These are phyloP conservation scores for Saccharomyces eubayanus DNA, from an alignment of 805 yeast genomes.

Conservation along the genomic window DNA sequence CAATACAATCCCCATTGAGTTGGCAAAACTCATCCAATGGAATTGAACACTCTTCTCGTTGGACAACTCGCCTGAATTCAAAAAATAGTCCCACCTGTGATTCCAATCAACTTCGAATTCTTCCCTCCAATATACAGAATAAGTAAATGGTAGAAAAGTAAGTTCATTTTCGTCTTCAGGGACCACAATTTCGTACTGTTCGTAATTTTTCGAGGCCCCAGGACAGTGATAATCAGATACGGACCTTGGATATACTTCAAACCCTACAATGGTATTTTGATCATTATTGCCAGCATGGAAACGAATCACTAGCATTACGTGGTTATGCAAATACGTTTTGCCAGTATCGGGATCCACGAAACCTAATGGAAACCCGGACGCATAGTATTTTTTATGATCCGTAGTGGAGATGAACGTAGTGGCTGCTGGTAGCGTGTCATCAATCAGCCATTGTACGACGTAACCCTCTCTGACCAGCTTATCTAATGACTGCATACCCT, in stretches of 20 bases:
- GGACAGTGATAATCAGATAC: conserved; percentile 65
- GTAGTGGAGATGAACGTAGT: conserved; percentile 63
- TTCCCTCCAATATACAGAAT: conserved; percentile 83
- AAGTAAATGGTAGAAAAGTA: conserved; percentile 63
- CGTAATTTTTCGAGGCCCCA: conserved; percentile 54
- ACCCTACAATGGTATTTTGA: conserved; percentile 65
- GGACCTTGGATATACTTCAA: conserved; percentile 82
- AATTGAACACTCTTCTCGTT: conserved; percentile 40
- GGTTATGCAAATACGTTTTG: conserved; percentile 64
- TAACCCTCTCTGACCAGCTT: conserved; percentile 60
- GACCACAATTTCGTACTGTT: conserved; percentile 46
- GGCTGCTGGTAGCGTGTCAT: conserved; percentile 73
- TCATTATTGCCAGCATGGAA: conserved; percentile 46
- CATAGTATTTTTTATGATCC: conserved; percentile 58
- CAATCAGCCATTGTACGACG: conserved; percentile 76
- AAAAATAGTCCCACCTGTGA: conserved; percentile 66
- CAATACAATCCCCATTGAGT: conserved; percentile 57
- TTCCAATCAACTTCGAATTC: conserved; percentile 57
- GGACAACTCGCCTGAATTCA: conserved; percentile 40
- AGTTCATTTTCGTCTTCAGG: conserved; percentile 30
- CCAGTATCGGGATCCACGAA: conserved; percentile 43
- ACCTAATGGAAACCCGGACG: conserved; percentile 83
- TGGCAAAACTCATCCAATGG: conserved; percentile 72
- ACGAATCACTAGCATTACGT: conserved; percentile 71
- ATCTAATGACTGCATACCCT: conserved; percentile 47